Conservation (phyloP, 2,329 filamentous ascomycete species). For the Sclerotinia subarctica region DNA sequence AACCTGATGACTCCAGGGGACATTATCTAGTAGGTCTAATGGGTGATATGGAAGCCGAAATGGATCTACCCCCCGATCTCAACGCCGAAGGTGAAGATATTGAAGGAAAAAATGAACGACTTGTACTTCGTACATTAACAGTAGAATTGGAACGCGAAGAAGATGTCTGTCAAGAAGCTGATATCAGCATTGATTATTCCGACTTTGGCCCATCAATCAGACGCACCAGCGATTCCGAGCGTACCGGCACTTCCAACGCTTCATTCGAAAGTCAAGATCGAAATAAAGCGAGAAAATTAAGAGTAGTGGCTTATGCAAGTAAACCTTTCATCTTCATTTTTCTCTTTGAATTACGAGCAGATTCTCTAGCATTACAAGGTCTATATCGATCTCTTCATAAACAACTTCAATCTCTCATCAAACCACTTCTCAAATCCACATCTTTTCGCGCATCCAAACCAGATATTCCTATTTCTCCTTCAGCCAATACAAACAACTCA, state of each 20-base stretch:
- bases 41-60: conserved; percentile 56
- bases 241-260: conserved; percentile 27
- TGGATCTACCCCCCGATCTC: conserved; percentile 18
- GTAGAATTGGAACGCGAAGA: conserved; percentile 56
- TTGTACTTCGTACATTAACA: conserved; percentile 62
- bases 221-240: conserved; percentile 28
- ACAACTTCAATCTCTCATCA: conserved; percentile 58
- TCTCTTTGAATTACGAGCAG: conserved; percentile 62
- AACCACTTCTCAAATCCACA: conserved; percentile 55
- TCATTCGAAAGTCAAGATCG: conserved; percentile 49
- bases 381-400: conserved; percentile 59
- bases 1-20: conserved; percentile 38
- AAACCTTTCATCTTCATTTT: conserved; percentile 76
- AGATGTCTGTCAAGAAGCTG: conserved; percentile 43
- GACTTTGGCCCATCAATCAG: conserved; percentile 21
- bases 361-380: conserved; percentile 53
- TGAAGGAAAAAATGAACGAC: conserved; percentile 49
- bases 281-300: conserved; percentile 56
- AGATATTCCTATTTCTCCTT: conserved; percentile 28
- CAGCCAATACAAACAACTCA: conserved; percentile 22
- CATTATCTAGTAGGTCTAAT: conserved; percentile 67
- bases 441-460: conserved; percentile 54
- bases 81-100: conserved; percentile 17
- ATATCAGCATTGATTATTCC: conserved; percentile 47
- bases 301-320: conserved; percentile 70